Evolutionary conservation across 768 basidiomycete genomes (phyloP).

Genomic region (Amyloporia xantha): DNA sequence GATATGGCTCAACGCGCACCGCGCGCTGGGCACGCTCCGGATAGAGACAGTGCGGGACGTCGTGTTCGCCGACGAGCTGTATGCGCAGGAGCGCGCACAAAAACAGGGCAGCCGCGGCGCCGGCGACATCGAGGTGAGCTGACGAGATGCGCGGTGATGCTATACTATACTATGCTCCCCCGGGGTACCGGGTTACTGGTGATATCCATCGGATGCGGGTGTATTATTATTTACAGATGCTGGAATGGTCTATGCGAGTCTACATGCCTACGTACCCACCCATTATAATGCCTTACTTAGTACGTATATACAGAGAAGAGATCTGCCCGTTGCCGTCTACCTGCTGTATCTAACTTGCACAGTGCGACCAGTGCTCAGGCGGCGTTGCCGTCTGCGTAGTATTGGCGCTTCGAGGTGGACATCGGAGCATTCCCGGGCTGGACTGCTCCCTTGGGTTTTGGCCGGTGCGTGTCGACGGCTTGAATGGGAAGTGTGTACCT

Average conservation of each 20-base stretch:
- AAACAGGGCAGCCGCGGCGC: no score
- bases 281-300: no score
- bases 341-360: slow-evolving; percentile 4
- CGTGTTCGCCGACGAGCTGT: slow-evolving; percentile 35
- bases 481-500: slow-evolving; percentile 87
- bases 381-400: slow-evolving; percentile 12
- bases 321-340: no score
- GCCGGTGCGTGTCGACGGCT: slow-evolving; percentile 92
- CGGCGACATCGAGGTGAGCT: no score
- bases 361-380: no score
- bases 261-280: no score
- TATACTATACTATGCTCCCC: no score
- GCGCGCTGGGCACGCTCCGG: slow-evolving; percentile 19
- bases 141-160: no score
- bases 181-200: no score
- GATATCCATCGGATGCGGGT: no score
- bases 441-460: slow-evolving; percentile 32
- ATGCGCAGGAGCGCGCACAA: slow-evolving; percentile 9
- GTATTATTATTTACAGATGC: no score
- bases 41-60: slow-evolving; percentile 30
- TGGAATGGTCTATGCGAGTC: not conserved
- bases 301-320: no score
- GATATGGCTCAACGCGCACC: slow-evolving; percentile 41
- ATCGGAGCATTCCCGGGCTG: not conserved
- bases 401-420: slow-evolving; percentile 16